These are phyloP conservation scores for Aspergillus unguis DNA, from an alignment of 2,329 filamentous ascomycete species.

Conservation along the genomic window DNA sequence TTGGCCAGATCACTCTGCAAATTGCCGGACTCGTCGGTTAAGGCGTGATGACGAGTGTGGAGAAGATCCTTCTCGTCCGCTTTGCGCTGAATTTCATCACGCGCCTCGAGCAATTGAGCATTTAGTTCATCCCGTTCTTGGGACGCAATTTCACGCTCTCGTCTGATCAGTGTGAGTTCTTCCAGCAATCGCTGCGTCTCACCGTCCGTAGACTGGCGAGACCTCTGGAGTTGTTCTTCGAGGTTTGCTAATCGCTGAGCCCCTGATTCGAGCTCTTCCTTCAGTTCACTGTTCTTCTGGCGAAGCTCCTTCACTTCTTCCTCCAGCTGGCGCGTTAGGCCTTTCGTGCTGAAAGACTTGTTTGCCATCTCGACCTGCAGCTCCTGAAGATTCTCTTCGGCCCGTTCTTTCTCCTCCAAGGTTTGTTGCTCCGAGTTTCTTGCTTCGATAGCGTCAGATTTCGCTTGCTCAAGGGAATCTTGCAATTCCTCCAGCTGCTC, in stretches of 20 bases:
- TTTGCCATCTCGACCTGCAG: slow-evolving; percentile 75
- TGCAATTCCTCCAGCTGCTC: slow-evolving; percentile 46
- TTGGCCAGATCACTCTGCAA: slow-evolving; percentile 62
- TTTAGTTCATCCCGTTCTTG: slow-evolving; percentile 41
- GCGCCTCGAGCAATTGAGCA: slow-evolving; percentile 53
- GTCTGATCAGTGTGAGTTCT: slow-evolving; percentile 42
- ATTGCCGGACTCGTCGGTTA: slow-evolving; percentile 63
- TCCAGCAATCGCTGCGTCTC: slow-evolving; percentile 41
- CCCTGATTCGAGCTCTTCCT: slow-evolving; percentile 45
- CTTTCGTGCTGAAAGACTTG: slow-evolving; percentile 73
- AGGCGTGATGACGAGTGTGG: slow-evolving; percentile 64
- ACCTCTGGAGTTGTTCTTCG: slow-evolving; percentile 47
- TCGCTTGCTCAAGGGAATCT: slow-evolving; percentile 38
- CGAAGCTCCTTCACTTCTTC: slow-evolving; percentile 58
- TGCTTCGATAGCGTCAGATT: slow-evolving; percentile 36
- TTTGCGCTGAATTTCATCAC: slow-evolving; percentile 58
- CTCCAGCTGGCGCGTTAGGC: slow-evolving; percentile 70
- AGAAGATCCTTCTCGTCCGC: slow-evolving; percentile 65
- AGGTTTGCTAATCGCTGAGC: slow-evolving; percentile 43
- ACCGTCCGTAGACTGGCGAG: slow-evolving; percentile 38
- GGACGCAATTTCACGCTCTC: slow-evolving; percentile 46
- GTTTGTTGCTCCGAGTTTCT: slow-evolving; percentile 49
- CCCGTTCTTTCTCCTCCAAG: slow-evolving; percentile 50
- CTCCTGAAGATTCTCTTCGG: slow-evolving; percentile 56
- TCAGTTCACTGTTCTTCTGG: slow-evolving; percentile 44